phyloP scores from a whole-genome alignment of 2,329 filamentous ascomycete genomes.

The Stachybotrys chartarum region DNA sequence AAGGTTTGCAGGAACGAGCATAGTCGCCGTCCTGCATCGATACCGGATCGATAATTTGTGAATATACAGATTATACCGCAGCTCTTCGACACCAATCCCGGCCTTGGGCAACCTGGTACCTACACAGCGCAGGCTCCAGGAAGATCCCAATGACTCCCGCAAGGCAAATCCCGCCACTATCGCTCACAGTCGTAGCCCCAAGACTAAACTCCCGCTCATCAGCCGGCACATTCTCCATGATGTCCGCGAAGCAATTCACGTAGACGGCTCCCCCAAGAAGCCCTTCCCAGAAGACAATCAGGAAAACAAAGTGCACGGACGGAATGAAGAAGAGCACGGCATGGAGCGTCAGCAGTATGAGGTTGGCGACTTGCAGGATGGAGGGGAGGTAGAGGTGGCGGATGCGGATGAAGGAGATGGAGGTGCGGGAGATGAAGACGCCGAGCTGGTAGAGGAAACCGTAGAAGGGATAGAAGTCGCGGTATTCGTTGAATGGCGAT shows the following conservation, averaged over 20 bases:
- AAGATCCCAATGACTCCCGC: conserved; percentile 78
- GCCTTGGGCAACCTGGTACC: conserved; percentile 76
- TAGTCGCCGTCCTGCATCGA: too few relatives aligned
- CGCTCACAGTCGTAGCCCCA: conserved; percentile 83
- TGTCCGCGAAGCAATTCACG: conserved; percentile 92
- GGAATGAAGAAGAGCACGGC: conserved; percentile 77
- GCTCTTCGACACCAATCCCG: conserved; percentile 64
- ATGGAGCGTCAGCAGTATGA: conserved; percentile 66
- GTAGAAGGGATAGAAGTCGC: conserved; percentile 92
- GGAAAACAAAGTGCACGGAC: conserved; percentile 77
- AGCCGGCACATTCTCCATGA: conserved; percentile 71
- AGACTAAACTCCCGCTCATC: conserved; percentile 87
- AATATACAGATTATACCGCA: conserved; percentile 1
- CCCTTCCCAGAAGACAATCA: conserved; percentile 89
- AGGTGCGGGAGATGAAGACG: conserved; percentile 90
- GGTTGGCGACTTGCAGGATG: conserved; percentile 72
- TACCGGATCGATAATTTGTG: too few relatives aligned
- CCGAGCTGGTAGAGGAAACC: conserved; percentile 91
- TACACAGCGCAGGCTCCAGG: conserved; percentile 75
- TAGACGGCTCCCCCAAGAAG: conserved; percentile 87
- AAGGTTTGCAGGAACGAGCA: too few relatives aligned
- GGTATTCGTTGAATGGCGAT: conserved; percentile 73
- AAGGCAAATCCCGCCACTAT: conserved; percentile 83
- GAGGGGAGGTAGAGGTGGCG: conserved; percentile 76
- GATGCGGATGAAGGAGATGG: conserved; percentile 78